Evolutionary conservation across 306 rosid genomes (phyloP), one percentile per base, ranked within the genome.

Genomic region (Prunus armeniaca): DNA sequence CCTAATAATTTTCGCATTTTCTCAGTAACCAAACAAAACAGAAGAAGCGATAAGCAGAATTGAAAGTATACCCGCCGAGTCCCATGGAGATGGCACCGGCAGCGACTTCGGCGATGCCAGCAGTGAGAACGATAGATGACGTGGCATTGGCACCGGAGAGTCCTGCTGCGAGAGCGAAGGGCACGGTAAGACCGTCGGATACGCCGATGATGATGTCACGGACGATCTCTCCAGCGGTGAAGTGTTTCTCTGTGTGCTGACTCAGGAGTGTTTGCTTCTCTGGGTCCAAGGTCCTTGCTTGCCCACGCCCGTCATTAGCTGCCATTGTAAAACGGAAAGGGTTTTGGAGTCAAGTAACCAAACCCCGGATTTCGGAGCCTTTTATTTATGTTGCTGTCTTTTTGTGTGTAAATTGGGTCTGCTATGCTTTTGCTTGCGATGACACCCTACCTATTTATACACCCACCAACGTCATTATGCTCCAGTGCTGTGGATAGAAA

Each of bases 41-140:
- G 43, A 38, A 38, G 9, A 38, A 75, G 18, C 12, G 12, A 20
- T 4, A 47, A 63, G 30, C 54, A 0, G 14, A 74, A 43, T 24
- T 25, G 28, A 58, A 14, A 25, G 12, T 34, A 19, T 83, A 79
- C 86, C 86, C 83, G 75, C 86, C 86, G 49, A 83, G 86, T 8
- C 86, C 86, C 86, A 83, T 83, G 78, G 86, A 83, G 77, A 83
- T 83, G 41, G 86, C 86, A 14, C 86, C 86, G 67, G 86, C 83
- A 15, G 86, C 86, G 30, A 83, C 86, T 69, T 83, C 86, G 51
- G 86, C 86, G 71, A 83, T 61, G 52, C 86, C 86, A 41, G 86
- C 86, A 5, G 80, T 83, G 75, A 83, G 86, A 52, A 83, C 86
- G 11, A 83, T 83, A 52, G 83, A 78, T 5, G 86, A 83, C 19